Percentiles rank a stretch among this genome's conserved stretches.
These are phyloP conservation scores for Turritis glabra DNA, from an alignment of 345 rosid genomes.

Conservation along the genomic window DNA sequence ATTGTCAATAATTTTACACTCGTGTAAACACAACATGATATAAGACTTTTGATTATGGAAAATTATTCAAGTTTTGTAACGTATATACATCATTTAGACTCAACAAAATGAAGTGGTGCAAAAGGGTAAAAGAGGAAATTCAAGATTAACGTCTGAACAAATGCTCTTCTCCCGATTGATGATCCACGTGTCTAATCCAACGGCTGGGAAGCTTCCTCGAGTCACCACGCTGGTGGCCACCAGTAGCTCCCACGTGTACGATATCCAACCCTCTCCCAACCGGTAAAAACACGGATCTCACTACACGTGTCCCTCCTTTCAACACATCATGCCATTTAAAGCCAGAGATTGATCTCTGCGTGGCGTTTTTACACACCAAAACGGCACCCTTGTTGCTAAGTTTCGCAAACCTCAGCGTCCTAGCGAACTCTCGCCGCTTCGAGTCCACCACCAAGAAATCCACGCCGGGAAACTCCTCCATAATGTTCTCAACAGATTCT, in stretches of 20 bases:
- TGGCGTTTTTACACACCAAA: conserved; percentile 73
- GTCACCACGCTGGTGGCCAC: conserved; percentile 27
- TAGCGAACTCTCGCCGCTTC: conserved; percentile 54
- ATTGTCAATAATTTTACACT: background rate
- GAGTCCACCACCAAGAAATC: conserved; percentile 84
- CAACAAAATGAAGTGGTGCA: background rate
- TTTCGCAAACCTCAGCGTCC: conserved; percentile 61
- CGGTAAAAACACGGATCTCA: conserved; percentile 63
- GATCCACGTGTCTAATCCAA: conserved; percentile 78
- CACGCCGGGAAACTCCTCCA: conserved; percentile 53
- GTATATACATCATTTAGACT: conserved; percentile 1
- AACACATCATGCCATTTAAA: conserved; percentile 64
- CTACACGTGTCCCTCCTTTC: conserved; percentile 59
- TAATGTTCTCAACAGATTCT: conserved; percentile 52
- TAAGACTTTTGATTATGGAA: background rate
- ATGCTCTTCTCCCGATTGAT: conserved; percentile 74
- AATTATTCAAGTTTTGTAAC: conserved; percentile 12
- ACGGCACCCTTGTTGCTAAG: conserved; percentile 71
- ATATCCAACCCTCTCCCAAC: conserved; percentile 82
- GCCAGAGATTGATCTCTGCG: conserved; percentile 42
- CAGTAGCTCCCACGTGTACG: conserved; percentile 54
- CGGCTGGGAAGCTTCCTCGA: conserved; percentile 48
- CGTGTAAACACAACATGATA: background rate
- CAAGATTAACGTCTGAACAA: conserved; percentile 45
- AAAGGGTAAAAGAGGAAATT: background rate